A percentile compares a stretch with the other conserved stretches of the same genome.
These are phyloP conservation scores for Phialophora chinensis DNA, from an alignment of 2,329 filamentous ascomycete genomes.

Conservation along the genomic window DNA sequence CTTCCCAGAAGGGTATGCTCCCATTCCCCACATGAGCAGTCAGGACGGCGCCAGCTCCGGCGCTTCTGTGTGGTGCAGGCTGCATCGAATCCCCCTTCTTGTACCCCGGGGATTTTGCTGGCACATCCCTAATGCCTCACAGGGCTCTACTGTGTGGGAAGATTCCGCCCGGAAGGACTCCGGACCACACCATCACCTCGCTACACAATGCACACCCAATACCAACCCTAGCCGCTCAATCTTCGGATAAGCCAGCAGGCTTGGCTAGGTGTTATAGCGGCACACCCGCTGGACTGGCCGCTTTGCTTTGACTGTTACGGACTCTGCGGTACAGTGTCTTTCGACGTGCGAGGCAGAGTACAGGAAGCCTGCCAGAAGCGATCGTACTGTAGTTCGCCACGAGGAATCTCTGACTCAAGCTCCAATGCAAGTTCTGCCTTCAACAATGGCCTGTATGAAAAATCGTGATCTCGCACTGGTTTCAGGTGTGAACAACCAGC, in stretches of 20 bases:
- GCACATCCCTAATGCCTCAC: slow-evolving; percentile 2
- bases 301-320: not conserved
- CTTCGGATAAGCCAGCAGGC: slow-evolving; percentile 6
- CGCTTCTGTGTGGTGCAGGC: slow-evolving; percentile 7
- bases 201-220: not conserved
- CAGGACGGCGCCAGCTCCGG: slow-evolving; percentile 11
- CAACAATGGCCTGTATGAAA: not conserved
- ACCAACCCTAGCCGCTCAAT: not conserved
- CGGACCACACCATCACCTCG: slow-evolving; percentile 11
- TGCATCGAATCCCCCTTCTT: not conserved
- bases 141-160: slow-evolving; percentile 3
- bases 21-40: not conserved
- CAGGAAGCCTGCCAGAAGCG: not conserved
- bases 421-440: not conserved
- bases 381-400: not conserved
- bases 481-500: not conserved
- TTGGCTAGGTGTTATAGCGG: not conserved
- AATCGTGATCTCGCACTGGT: not conserved
- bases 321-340: not conserved
- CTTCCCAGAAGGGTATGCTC: not conserved
- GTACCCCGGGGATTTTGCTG: slow-evolving; percentile 12
- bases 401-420: not conserved
- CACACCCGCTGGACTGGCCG: not conserved
- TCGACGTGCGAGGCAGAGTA: not conserved
- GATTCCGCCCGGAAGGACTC: slow-evolving; percentile 20